Evolutionary conservation across 805 yeast genomes (phyloP).

Genomic region (Lipomyces spencermartinsiae): DNA sequence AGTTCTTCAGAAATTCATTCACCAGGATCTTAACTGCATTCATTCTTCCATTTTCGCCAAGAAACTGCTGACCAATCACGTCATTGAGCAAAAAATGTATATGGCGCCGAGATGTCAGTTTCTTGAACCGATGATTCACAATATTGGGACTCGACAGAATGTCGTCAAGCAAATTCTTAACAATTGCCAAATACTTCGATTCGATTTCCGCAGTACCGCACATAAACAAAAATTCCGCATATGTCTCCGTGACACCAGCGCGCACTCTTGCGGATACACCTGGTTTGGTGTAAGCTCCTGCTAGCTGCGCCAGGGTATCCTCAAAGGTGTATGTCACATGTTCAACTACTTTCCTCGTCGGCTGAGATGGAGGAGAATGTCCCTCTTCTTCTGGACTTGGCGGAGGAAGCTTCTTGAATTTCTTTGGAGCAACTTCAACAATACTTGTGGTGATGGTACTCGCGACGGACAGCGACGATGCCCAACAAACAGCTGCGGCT

Average conservation of each 20-base stretch:
- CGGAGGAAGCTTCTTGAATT: slow-evolving; percentile 33
- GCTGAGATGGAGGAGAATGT: slow-evolving; percentile 25
- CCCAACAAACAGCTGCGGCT: slow-evolving; percentile 41
- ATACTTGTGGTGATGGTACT: slow-evolving; percentile 29
- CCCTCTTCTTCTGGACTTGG: slow-evolving; percentile 27
- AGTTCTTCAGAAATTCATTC: slow-evolving; percentile 39
- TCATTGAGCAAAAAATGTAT: slow-evolving; percentile 40
- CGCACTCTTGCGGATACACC: slow-evolving; percentile 36
- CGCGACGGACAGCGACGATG: slow-evolving; percentile 38
- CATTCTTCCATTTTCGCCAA: slow-evolving; percentile 45
- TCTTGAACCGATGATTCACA: slow-evolving; percentile 27
- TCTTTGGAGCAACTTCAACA: slow-evolving; percentile 29
- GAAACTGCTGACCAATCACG: slow-evolving; percentile 40
- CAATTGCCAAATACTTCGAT: slow-evolving; percentile 37
- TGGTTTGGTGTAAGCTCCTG: slow-evolving; percentile 35
- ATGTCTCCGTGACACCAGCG: slow-evolving; percentile 42
- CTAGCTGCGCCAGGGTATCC: slow-evolving; percentile 39
- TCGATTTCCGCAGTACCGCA: slow-evolving; percentile 38
- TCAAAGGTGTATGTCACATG: slow-evolving; percentile 34
- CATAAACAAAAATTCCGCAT: slow-evolving; percentile 37
- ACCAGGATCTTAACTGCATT: slow-evolving; percentile 39
- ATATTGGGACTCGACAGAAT: slow-evolving; percentile 33
- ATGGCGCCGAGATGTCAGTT: slow-evolving; percentile 41
- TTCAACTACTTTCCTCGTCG: slow-evolving; percentile 32
- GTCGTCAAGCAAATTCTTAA: slow-evolving; percentile 36